Evolutionary conservation across 805 yeast species (phyloP).

Genomic region (Clavispora phyllophila): DNA sequence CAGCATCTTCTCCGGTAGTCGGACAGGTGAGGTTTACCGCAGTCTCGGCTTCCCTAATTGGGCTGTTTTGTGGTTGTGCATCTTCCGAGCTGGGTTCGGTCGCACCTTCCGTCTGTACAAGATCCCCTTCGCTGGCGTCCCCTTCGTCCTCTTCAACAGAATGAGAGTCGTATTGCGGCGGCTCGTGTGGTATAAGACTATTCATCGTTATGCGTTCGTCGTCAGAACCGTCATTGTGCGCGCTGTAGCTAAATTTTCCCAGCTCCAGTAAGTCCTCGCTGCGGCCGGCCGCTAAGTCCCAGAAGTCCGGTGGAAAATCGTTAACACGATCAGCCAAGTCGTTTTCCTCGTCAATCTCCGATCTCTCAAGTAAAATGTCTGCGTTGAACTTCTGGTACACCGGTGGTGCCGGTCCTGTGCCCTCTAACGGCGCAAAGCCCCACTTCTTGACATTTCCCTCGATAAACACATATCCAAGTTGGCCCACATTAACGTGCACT

Average conservation of each 20-base stretch:
- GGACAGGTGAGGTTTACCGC: too few species aligned
- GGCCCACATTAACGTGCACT: slow-evolving; percentile 87
- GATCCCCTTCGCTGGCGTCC: background rate
- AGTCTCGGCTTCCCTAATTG: too few species aligned
- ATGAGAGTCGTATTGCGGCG: slow-evolving; percentile 32
- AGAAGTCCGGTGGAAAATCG: slow-evolving; percentile 56
- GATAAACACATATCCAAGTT: slow-evolving; percentile 80
- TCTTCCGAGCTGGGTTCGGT: background rate
- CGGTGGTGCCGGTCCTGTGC: slow-evolving; percentile 90
- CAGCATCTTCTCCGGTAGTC: background rate
- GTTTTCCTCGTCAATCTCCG: slow-evolving; percentile 47
- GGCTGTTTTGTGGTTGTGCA: background rate
- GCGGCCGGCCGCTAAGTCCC: slow-evolving; percentile 20
- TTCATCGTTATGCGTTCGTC: slow-evolving; percentile 41
- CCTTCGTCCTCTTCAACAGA: background rate
- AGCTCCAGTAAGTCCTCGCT: slow-evolving; percentile 13
- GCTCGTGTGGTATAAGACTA: slow-evolving; percentile 31
- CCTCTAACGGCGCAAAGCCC: slow-evolving; percentile 92
- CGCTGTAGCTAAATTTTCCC: slow-evolving; percentile 34
- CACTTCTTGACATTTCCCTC: slow-evolving; percentile 93
- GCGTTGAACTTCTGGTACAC: slow-evolving; percentile 76
- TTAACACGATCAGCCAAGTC: slow-evolving; percentile 40
- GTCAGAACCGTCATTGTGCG: slow-evolving; percentile 34
- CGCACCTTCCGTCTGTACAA: background rate
- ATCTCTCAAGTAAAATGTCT: slow-evolving; percentile 70